These are phyloP conservation scores for Flaveria trinervia DNA, from an alignment of 129 eudicot species.

Conservation along the genomic window DNA sequence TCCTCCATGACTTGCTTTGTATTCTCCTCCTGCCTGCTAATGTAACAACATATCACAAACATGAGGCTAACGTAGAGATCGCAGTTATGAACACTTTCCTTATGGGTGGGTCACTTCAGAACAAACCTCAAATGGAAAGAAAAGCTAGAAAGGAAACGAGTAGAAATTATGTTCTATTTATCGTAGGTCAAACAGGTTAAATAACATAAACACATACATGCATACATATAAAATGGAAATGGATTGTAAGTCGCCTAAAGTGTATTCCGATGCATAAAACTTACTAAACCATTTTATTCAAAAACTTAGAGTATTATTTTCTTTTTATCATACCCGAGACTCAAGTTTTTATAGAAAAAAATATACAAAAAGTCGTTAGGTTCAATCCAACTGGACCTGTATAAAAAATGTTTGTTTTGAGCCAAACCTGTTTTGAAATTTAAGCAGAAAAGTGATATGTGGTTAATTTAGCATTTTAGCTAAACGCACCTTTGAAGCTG, in stretches of 20 bases:
- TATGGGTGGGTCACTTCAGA: background rate
- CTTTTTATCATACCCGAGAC: background rate
- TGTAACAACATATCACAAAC: constrained; percentile 12
- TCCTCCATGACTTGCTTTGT: constrained; percentile 75
- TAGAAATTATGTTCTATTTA: background rate
- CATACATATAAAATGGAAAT: background rate
- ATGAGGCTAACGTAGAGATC: background rate
- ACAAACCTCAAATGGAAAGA: background rate
- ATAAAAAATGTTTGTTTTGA: background rate
- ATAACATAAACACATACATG: background rate
- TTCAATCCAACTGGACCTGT: background rate
- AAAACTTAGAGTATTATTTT: background rate
- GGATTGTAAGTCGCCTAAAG: background rate
- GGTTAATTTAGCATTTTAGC: background rate
- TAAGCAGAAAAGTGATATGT: background rate
- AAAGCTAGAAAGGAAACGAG: background rate
- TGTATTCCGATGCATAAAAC: background rate
- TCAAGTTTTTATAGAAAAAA: no score
- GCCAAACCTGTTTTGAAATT: background rate
- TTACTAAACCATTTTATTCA: background rate
- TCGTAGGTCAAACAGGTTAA: background rate
- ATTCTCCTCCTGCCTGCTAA: constrained; percentile 71
- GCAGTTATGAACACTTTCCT: background rate
- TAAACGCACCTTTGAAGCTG: constrained; percentile 67
- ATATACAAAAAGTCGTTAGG: no score